Percentiles rank a stretch among this genome's conserved stretches.
phyloP scores from a whole-genome alignment of 163 green algal genomes.

The Chlorella variabilis region DNA sequence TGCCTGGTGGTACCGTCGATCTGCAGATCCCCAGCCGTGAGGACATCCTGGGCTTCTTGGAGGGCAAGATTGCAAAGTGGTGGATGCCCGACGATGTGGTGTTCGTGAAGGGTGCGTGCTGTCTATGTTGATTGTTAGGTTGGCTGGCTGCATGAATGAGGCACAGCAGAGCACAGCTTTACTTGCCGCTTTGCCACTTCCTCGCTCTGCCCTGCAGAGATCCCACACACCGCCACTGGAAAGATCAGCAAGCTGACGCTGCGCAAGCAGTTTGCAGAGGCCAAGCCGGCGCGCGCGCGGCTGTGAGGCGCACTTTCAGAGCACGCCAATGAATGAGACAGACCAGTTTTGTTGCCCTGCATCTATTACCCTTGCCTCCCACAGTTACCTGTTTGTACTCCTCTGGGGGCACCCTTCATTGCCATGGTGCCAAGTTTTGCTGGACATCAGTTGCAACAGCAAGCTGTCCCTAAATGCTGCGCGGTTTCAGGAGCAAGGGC shows the following conservation, averaged over 20 bases:
- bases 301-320: not conserved
- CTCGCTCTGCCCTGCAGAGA: slow-evolving; percentile 39
- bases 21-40: slow-evolving; percentile 50
- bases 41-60: slow-evolving; percentile 50
- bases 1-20: no score
- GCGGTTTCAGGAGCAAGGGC: no score
- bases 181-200: not conserved
- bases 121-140: no score
- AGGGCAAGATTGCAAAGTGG: slow-evolving; percentile 62
- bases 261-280: slow-evolving; percentile 36
- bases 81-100: slow-evolving; percentile 83
- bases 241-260: slow-evolving; percentile 70
- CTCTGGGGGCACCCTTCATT: no score
- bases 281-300: not conserved
- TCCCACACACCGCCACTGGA: slow-evolving; percentile 77
- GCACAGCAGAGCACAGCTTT: not conserved
- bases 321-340: no score
- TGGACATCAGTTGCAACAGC: no score
- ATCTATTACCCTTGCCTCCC: no score
- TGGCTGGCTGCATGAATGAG: not conserved
- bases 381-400: no score
- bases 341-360: no score
- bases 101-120: slow-evolving; percentile 62
- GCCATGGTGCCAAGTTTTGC: no score
- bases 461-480: no score